Conservation (phyloP, 1,284 basidiomycete species). For the Pulveroboletus sp. region DNA sequence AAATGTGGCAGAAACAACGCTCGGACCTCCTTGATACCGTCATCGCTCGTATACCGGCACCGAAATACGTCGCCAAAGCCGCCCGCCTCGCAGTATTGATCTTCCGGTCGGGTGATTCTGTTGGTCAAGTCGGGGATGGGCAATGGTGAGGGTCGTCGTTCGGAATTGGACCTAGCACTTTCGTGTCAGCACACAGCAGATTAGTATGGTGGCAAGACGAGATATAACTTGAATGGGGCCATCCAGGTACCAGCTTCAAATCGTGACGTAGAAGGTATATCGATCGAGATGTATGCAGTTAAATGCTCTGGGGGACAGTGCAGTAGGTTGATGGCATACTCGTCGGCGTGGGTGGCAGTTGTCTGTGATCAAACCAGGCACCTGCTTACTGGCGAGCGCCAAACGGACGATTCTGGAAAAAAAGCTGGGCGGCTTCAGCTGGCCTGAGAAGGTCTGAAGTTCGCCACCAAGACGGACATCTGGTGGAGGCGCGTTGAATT, state of each 20-base stretch:
- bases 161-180: neutral
- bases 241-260: neutral
- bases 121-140: neutral
- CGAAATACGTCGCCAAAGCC: constrained; percentile 18
- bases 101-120: neutral
- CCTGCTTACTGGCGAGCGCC: no score
- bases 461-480: no score
- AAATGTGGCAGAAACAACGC: no score
- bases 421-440: no score
- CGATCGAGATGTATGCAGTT: neutral
- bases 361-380: no score
- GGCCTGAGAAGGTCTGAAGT: no score
- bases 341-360: no score
- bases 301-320: neutral
- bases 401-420: no score
- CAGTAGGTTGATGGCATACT: no score
- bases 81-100: neutral
- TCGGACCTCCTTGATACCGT: constrained; percentile 7
- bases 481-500: no score
- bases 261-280: neutral
- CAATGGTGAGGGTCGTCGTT: neutral
- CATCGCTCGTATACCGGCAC: neutral
- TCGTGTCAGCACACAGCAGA: neutral
- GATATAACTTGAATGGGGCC: neutral
- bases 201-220: neutral